Percentiles rank a stretch among this genome's conserved stretches.
phyloP scores from a whole-genome alignment of 331 rosid species.

The Acacia pycnantha region DNA sequence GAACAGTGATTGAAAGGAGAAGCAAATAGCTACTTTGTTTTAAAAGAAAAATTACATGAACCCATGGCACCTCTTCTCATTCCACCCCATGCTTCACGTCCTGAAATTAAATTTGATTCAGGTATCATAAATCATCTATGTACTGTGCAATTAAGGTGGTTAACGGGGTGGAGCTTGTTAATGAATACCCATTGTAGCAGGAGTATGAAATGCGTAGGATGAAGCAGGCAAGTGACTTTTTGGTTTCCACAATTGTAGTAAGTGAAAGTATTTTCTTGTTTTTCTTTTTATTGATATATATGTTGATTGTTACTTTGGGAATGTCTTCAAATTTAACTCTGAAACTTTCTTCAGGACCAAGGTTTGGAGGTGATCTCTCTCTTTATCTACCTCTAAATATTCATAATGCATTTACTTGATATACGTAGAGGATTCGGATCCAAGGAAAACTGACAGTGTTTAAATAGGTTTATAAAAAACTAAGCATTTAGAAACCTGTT shows the following conservation, averaged over 20 bases:
- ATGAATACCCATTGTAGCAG: conserved; percentile 36
- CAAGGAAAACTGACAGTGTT: too few relatives aligned
- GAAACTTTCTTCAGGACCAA: conserved; percentile 71
- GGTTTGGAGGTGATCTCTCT: conserved; percentile 91
- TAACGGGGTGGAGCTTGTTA: background rate
- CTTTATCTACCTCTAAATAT: too few relatives aligned
- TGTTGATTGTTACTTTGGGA: conserved; percentile 24
- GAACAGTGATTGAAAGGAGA: too few relatives aligned
- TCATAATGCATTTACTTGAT: too few relatives aligned
- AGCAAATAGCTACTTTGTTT: too few relatives aligned
- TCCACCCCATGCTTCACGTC: conserved; percentile 75
- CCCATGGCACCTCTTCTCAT: too few relatives aligned
- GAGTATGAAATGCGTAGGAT: conserved; percentile 96
- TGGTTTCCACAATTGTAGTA: conserved; percentile 9
- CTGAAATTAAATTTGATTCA: conserved; percentile 92
- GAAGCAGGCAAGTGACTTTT: conserved; percentile 65
- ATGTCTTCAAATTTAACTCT: conserved; percentile 26
- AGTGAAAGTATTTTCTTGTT: background rate
- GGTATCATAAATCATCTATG: conserved; percentile 45
- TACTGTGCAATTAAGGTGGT: background rate
- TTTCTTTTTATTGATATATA: conserved; percentile 7
- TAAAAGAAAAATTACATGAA: too few relatives aligned
- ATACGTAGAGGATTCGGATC: too few relatives aligned
- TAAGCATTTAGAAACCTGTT: too few relatives aligned
- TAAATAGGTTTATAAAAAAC: too few relatives aligned